Base-by-base conservation (phyloP, 345 rosid species). In the Acer saccharum region DNA sequence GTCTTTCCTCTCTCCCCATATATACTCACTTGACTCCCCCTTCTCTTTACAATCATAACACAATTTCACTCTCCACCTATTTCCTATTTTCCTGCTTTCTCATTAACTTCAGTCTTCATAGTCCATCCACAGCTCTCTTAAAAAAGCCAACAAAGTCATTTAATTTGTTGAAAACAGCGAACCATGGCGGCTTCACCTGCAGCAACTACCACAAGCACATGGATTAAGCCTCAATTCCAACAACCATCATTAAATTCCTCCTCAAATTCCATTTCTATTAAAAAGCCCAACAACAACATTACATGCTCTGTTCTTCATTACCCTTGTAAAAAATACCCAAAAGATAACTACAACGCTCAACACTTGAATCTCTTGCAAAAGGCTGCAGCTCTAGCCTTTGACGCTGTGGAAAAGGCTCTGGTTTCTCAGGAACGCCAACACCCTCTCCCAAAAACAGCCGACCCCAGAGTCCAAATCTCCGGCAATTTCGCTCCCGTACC, bases 401-500 rank as follows among this genome's bases (percentile, higher is more conserved):
- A 94, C 69, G 81, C 82, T 11, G 87, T 87, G 4, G 98, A 94
- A 70, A 72, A 73, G 48, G 87, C 90, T 71, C 80, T 94, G 23
- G 82, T 88, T 2, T 84, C 86, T 8, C 92, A 84, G 32, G 98
- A 94, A 73, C 75, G 86, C 16, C 75, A 80, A 4, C 89, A 81
- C 18, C 90, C 95, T 6, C 93, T 94, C 12, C 97, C 98, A 20
- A 90, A 84, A 84, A 92, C 95, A 0, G 88, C 97, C 0, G 95
- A 94, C 81, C 97, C 98, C 3, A 10, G 18, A 0, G 86, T 90
- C 17, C 98, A 94, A 81, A 94, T 94, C 77, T 77, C 90, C 55
- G 98, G 98, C 0, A 94, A 94, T 71, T 94, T 89, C 63, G 89
- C 98, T 43, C 98, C 98, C 13, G 97, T 94, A 2, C 85, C 89